Percentiles rank a stretch among this genome's conserved stretches.
Evolutionary conservation across 768 basidiomycete species (phyloP).

Genomic region (Lyophyllum atratum): DNA sequence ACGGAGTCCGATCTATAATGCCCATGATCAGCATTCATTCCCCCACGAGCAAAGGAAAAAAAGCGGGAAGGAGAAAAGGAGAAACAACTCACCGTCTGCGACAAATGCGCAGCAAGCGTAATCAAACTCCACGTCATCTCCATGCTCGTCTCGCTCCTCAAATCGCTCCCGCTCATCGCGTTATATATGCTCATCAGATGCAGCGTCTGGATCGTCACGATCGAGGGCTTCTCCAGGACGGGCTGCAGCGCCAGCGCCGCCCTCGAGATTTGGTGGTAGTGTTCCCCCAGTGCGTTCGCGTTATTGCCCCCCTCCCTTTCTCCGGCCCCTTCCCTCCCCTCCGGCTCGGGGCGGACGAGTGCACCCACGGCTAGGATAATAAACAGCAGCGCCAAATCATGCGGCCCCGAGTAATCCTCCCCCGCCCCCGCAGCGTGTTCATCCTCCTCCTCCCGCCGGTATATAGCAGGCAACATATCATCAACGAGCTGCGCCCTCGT

Average conservation of each 20-base stretch:
- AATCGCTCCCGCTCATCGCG: slow-evolving; percentile 66
- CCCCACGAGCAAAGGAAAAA: not conserved
- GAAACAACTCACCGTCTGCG: slow-evolving; percentile 55
- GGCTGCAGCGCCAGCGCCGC: slow-evolving; percentile 69
- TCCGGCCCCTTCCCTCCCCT: too few species aligned
- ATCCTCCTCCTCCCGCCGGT: slow-evolving; percentile 19
- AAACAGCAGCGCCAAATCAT: slow-evolving; percentile 52
- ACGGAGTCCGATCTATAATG: slow-evolving; percentile 65
- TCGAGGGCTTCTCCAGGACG: slow-evolving; percentile 69
- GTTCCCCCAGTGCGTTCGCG: slow-evolving; percentile 49
- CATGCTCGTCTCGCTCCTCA: slow-evolving; percentile 65
- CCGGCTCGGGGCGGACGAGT: slow-evolving; percentile 40
- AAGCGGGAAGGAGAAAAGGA: not conserved
- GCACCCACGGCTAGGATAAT: slow-evolving; percentile 56
- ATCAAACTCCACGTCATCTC: slow-evolving; percentile 72
- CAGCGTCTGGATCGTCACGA: slow-evolving; percentile 70
- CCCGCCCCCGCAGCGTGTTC: not conserved
- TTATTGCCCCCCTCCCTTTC: too few species aligned
- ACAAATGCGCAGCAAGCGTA: slow-evolving; percentile 63
- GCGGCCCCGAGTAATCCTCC: slow-evolving; percentile 44
- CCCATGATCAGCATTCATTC: not conserved
- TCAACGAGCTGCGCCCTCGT: slow-evolving; percentile 44
- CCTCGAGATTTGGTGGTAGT: slow-evolving; percentile 64
- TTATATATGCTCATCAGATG: slow-evolving; percentile 72
- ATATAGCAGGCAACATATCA: slow-evolving; percentile 44